Evolutionary conservation across 2,329 filamentous ascomycete species (phyloP).

Genomic region (Diaporthe vexans): DNA sequence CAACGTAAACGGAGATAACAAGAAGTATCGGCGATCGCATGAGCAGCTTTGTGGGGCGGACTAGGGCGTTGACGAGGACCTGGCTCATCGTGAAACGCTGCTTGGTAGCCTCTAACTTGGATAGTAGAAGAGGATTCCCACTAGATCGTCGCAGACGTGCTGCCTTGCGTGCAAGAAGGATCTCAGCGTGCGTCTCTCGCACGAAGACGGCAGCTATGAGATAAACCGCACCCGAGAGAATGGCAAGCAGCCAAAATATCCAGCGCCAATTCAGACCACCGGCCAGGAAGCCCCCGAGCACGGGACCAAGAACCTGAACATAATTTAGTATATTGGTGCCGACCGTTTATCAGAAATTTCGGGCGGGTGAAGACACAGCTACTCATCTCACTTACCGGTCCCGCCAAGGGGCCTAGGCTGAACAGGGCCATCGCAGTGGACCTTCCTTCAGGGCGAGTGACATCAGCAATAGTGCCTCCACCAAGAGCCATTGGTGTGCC

Average conservation of each 20-base stretch:
- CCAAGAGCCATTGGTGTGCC: slow-evolving; percentile 62
- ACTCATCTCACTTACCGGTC: slow-evolving; percentile 51
- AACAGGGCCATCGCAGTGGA: slow-evolving; percentile 63
- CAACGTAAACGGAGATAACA: slow-evolving; percentile 54
- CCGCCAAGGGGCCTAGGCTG: slow-evolving; percentile 63
- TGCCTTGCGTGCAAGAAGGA: slow-evolving; percentile 58
- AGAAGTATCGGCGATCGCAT: slow-evolving; percentile 67
- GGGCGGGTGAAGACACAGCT: too few species aligned
- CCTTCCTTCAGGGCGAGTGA: slow-evolving; percentile 58
- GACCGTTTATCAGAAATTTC: too few species aligned
- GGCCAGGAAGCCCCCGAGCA: slow-evolving; percentile 55
- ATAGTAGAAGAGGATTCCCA: slow-evolving; percentile 45
- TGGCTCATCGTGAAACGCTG: background rate
- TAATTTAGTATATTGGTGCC: too few species aligned
- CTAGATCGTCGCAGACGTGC: slow-evolving; percentile 57
- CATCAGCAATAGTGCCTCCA: slow-evolving; percentile 64
- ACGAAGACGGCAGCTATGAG: slow-evolving; percentile 55
- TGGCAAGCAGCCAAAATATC: slow-evolving; percentile 63
- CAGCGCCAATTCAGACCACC: slow-evolving; percentile 61
- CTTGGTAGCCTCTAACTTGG: slow-evolving; percentile 38
- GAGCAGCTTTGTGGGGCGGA: slow-evolving; percentile 61
- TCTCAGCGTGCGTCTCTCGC: slow-evolving; percentile 59
- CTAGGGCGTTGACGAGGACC: slow-evolving; percentile 40
- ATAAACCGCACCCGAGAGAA: slow-evolving; percentile 52
- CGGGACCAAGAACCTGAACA: slow-evolving; percentile 57